Evolutionary conservation across 208 protist genomes (phyloP), one percentile per base, ranked within the genome.

Genomic region (Acanthamoeba royreba): DNA sequence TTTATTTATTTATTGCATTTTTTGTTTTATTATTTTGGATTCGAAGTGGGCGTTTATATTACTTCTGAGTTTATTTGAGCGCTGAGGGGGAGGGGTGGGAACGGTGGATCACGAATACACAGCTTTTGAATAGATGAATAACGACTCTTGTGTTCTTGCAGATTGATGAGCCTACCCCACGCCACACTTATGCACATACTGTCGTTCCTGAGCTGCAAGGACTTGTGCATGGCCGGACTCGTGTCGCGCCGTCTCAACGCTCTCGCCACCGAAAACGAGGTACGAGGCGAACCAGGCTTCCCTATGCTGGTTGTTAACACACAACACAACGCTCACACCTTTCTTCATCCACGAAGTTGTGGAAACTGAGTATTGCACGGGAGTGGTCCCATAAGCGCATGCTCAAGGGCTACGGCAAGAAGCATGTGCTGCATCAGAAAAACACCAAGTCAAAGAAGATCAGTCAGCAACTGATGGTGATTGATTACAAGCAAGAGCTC

Each of bases 391-490:
- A 83, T 28, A 83, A 83, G 72, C 72, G 72, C 72, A 83, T 83
- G 72, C 72, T 83, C 42, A 83, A 83, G 43, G 72, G 72, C 72
- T 83, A 31, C n/a, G 72, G 72, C 72, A 83, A 83, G 72, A 83
- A 83, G 40, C 72, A 83, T 45, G 72, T 83, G 11, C 40, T 83
- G n/a, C 19, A 83, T 42, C 72, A 83, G 72, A 83, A 83, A 31
- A 83, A 83, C 43, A 83, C 72, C 72, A 83, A 83, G 72, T 83
- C 72, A 22, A 83, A 83, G 42, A 83, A 83, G n/a, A 83, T 83
- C 42, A 83, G 72, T 45, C 72, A 83, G 43, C 72, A 83, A 45
- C 72, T 83, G n/a, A 83, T 83, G 72, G 72, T 83, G 42, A 83
- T 83, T 15, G 72, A 83, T 45, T 83, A 83, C 43, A 83, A 83